Base-by-base conservation (phyloP, 768 basidiomycete species). In the Pholiota molesta region DNA sequence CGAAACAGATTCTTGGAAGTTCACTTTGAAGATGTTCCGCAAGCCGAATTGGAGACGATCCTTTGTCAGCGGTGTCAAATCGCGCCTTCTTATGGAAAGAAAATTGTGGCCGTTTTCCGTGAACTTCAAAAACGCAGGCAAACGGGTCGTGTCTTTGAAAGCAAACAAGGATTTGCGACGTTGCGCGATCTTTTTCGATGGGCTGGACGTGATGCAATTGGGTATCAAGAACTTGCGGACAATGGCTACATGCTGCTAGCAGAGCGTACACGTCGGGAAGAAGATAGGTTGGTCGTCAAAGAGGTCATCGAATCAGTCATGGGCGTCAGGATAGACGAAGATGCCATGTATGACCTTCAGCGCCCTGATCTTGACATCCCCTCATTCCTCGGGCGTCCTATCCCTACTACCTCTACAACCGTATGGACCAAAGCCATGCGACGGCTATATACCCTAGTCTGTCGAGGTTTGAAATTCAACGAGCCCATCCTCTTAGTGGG, bases 231-330 rank as follows among this genome's bases (percentile, higher is more conserved):
- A 69, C 81, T 99, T 58, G 97, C 97, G 0, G 89, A 95, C 66
- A 94, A 98, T 65, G 97, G 97, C 0, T 99, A 95, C 75, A 99
- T 99, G 96, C 81, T 99, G 11, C 79, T 99, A 13, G 97, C 94
- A 0, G 97, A 99, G 75, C 87, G 97, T 35, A 83, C 93, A 10
- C 83, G 97, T 31, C 84, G 87, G 29, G 79, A 82, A 2, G 96
- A 99, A 60, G 97, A 99, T 74, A 95, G 92, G 71, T 70, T 77
- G 5, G 88, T 89, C 17, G 97, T 99, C 61, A 97, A 96, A 75
- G 93, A 95, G 64, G 91, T 98, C 54, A 88, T 99, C 59, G 95
- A 99, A 74, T 80, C 83, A 3, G 78, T 94, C 62, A 92, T 99
- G 89, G 91, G 89, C 57, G 95, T 97, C 63, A 82, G 76, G 61